Base-by-base conservation (phyloP, 164 flowering plant species). In the Kingdonia uniflora region DNA sequence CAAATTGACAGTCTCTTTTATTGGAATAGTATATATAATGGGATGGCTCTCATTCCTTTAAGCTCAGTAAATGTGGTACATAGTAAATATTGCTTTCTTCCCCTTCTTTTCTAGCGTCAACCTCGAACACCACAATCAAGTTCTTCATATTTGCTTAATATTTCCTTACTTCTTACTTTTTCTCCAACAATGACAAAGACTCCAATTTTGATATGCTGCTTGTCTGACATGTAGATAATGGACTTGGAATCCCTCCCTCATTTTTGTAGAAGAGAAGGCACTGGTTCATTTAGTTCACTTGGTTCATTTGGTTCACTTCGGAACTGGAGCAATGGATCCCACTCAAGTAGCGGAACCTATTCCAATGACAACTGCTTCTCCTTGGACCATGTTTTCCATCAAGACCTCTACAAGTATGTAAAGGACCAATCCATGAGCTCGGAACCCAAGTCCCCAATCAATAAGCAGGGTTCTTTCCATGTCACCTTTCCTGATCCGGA, bases 401-500 rank as follows among this genome's bases (percentile, higher is more conserved):
- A 80, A 68, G 71, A 80, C 66, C 74, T 81, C 29, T 88, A 88
- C 60, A 62, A 72, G 66, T 80, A 78, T 68, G 73, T 77, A 39
- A 79, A 74, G 66, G 68, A 80, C 64, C 85, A 81, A 65, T 52
- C 77, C 12, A 19, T 20, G 49, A 60, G 17, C 14, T 11, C 20
- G 10, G 65, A 61, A 59, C 57, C 63, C n/a, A 54, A 19, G 29
- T 58, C 33, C 35, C 88, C 79, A 12, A 46, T 66, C 22, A n/a
- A n/a, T n/a, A 78, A 76, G 58, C 87, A 83, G 26, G 84, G 89
- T 0, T 83, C 95, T 51, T 75, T 88, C 51, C 96, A 88, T 55
- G 95, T 85, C 14, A 66, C 61, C 62, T 29, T 81, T 11, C 96
- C 91, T 8, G 81, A 78, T 47, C 74, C 82, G 14, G 71, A 72